A percentile compares a stretch with the other conserved stretches of the same genome.
Conservation (phyloP, 2,329 filamentous ascomycete genomes). For the Verticillium nonalfalfae region DNA sequence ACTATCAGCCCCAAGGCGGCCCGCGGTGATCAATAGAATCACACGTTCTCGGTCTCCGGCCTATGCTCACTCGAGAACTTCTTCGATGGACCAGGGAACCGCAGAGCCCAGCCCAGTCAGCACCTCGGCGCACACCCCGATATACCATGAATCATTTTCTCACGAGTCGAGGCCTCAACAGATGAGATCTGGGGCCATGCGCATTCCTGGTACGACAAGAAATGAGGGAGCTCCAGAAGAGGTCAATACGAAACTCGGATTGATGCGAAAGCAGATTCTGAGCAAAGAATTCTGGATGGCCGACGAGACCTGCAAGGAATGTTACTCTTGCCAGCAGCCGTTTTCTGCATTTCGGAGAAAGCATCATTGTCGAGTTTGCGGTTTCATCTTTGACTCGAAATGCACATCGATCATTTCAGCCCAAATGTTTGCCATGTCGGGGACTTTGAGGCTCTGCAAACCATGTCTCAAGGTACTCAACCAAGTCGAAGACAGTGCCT, state of each 20-base stretch:
- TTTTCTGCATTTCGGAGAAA: conserved; percentile 95
- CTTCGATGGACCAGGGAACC: conserved; percentile 51
- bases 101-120: conserved; percentile 51
- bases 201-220: conserved; percentile 50
- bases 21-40: conserved; percentile 51
- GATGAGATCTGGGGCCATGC: conserved; percentile 36
- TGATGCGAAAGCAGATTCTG: conserved; percentile 79
- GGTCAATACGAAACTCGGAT: conserved; percentile 56
- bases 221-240: conserved; percentile 52
- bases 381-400: conserved; percentile 97
- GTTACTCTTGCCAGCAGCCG: conserved; percentile 82
- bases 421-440: conserved; percentile 77
- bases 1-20: conserved; percentile 32
- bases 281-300: conserved; percentile 99
- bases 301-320: conserved; percentile 96
- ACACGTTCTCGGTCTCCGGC: conserved; percentile 36
- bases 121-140: conserved; percentile 51
- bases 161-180: conserved; percentile 38
- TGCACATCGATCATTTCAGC: conserved; percentile 91
- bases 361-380: conserved; percentile 91
- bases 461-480: conserved; percentile 89
- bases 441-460: conserved; percentile 83
- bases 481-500: conserved; percentile 70
- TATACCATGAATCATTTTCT: conserved; percentile 51
- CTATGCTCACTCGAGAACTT: conserved; percentile 45